Evolutionary conservation across 176 grass and related monocot species (phyloP), one percentile per base, ranked within the genome.

Genomic region (Pontederia paniculata): DNA sequence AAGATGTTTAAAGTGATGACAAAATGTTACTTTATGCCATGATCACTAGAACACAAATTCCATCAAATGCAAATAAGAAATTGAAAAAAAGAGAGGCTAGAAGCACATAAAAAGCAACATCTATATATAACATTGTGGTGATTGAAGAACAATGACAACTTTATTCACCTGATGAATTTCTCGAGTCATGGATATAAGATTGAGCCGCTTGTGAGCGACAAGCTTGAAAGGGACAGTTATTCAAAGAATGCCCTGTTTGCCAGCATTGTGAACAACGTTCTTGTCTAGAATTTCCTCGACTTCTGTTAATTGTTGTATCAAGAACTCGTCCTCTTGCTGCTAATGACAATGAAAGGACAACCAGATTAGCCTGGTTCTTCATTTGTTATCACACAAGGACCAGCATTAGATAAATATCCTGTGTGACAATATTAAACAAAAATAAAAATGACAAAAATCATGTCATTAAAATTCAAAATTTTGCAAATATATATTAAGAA

Each of bases 261-360:
- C 67, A 62, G 21, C 88, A 87, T 51, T 52, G 51, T 14, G 31
- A 45, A 67, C 81, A 81, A 23, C 54, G 76, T 59, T 78, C 83
- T 71, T 76, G 76, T 65, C 80, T 81, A 52, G 68, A 55, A 78
- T 68, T 17, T 57, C 65, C 65, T 63, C 60, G 80, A 59, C 69
- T 76, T 15, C 74, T 58, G 49, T 81, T 42, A 70, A 59, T 62
- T 63, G 78, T 10, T 75, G 49, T 53, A 58, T 70, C 46, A 52
- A 25, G 66, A 19, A 45, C 41, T 63, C 28, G 91, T 61, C 74
- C 77, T 81, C 91, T 83, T 71, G 68, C 83, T 97, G 68, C 48
- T 58, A 42, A 47, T 23, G 44, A 44, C 17, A 67, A 7, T 12
- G 28, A 53, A 53, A 44, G 0, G 9, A 41, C 44, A 61, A 45